Evolutionary conservation across 2,329 filamentous ascomycete genomes (phyloP).

Genomic region (Phialemoniopsis sp.): DNA sequence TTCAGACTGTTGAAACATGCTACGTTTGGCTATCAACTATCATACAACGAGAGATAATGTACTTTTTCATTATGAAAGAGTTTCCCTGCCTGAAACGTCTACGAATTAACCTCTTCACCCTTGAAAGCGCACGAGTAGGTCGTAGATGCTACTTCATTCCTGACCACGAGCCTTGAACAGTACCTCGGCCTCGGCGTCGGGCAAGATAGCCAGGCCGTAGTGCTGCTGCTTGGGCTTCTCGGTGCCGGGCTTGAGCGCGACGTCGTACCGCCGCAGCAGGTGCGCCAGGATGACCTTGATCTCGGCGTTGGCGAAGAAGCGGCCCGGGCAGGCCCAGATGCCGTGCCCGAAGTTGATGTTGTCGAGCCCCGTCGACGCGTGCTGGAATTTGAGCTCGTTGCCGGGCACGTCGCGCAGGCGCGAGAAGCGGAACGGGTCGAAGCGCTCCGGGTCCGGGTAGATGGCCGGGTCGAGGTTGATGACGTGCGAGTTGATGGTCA

Average conservation of each 20-base stretch:
- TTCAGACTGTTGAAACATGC: too few species aligned
- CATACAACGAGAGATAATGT: too few species aligned
- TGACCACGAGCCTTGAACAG: too few species aligned
- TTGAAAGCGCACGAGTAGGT: too few species aligned
- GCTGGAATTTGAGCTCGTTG: background rate
- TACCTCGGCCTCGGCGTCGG: background rate
- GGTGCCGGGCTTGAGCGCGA: too few species aligned
- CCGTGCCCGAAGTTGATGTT: constrained; percentile 1
- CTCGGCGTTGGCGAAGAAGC: constrained; percentile 3
- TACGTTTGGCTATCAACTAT: too few species aligned
- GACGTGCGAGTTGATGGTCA: background rate
- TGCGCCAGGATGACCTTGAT: constrained; percentile 2
- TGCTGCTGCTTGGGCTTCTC: too few species aligned
- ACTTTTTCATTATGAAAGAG: too few species aligned
- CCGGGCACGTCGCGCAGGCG: background rate
- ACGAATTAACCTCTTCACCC: too few species aligned
- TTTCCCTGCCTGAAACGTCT: too few species aligned
- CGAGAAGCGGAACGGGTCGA: background rate
- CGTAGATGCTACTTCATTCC: too few species aligned
- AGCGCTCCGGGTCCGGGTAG: background rate
- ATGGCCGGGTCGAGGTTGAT: background rate
- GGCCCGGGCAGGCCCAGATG: constrained; percentile 2
- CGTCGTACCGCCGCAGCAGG: constrained; percentile 2
- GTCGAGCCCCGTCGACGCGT: background rate
- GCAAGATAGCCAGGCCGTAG: background rate